Conservation (phyloP, 306 rosid species). For the Cicer pinnatifidum region DNA sequence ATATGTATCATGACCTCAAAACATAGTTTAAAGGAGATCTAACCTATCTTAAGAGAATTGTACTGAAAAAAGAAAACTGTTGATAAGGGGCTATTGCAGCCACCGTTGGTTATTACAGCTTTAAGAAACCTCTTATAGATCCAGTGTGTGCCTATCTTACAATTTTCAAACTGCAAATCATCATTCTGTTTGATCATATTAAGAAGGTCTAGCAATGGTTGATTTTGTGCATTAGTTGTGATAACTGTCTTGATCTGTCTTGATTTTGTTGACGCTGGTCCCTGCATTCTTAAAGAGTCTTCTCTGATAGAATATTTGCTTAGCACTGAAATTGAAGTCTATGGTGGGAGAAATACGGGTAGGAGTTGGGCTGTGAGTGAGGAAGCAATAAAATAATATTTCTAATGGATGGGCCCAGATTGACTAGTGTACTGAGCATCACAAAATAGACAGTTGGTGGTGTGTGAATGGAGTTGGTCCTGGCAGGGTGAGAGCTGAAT, state of each 20-base stretch:
- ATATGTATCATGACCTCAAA: slow-evolving; percentile 27
- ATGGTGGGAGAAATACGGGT: not conserved
- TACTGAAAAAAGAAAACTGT: not conserved
- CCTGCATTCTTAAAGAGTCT: slow-evolving; percentile 3
- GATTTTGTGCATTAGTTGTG: too few relatives aligned
- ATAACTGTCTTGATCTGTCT: not conserved
- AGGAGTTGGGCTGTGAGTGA: too few relatives aligned
- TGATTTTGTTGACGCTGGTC: not conserved
- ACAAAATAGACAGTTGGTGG: too few relatives aligned
- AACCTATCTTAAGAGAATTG: slow-evolving; percentile 1
- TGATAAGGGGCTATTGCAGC: slow-evolving; percentile 26
- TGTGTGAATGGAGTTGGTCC: too few relatives aligned
- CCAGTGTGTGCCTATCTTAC: not conserved
- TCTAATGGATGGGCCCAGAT: too few relatives aligned
- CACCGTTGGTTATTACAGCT: not conserved
- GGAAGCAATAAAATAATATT: too few relatives aligned
- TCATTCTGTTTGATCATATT: not conserved
- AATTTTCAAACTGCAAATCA: slow-evolving; percentile 19
- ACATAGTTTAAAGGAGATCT: slow-evolving; percentile 23
- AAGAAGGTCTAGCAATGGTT: too few relatives aligned
- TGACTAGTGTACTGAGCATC: too few relatives aligned
- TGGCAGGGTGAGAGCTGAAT: too few relatives aligned
- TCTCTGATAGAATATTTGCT: too few relatives aligned
- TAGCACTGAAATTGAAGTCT: not conserved
- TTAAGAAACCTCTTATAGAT: not conserved